Percentiles rank a stretch among this genome's conserved stretches.
phyloP scores from a whole-genome alignment of 139 green algal genomes.

The Microglena sp. region DNA sequence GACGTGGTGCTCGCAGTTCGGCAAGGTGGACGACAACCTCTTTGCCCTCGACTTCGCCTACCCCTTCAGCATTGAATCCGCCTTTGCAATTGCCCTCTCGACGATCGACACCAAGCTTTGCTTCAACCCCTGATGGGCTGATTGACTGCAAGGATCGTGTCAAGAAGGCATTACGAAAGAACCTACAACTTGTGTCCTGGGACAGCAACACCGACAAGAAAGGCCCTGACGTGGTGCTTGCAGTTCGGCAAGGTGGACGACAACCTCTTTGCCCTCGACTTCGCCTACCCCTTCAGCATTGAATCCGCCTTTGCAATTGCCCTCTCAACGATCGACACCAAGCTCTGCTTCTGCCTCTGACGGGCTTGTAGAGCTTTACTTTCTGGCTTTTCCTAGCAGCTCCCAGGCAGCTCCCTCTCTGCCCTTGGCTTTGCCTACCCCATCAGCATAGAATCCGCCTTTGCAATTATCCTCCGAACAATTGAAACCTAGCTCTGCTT shows the following conservation, averaged over 20 bases:
- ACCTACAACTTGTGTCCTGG: conserved; percentile 86
- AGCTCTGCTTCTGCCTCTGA: conserved; percentile 45
- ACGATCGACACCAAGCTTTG: conserved; percentile 44
- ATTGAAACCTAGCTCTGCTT: conserved; percentile 46
- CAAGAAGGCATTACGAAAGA: conserved; percentile 81
- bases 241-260: conserved; percentile 70
- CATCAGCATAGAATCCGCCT: conserved; percentile 65
- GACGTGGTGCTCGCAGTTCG: no score
- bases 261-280: conserved; percentile 88
- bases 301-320: conserved; percentile 68
- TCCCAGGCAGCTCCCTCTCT: no score
- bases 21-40: conserved; percentile 59
- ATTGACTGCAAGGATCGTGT: conserved; percentile 94
- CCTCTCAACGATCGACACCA: conserved; percentile 38
- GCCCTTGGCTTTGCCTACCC: conserved; percentile 86
- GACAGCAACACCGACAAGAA: conserved; percentile 51
- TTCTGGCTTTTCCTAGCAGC: no score
- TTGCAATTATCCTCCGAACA: conserved; percentile 41
- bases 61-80: conserved; percentile 60
- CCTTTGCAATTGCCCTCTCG: conserved; percentile 56
- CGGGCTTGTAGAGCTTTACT: no score
- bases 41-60: conserved; percentile 90
- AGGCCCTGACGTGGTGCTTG: conserved; percentile 45
- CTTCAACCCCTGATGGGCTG: no score
- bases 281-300: conserved; percentile 57